A percentile compares a stretch with the other conserved stretches of the same genome.
Conservation (phyloP, 2,329 filamentous ascomycete species). For the Fusarium burgessii region DNA sequence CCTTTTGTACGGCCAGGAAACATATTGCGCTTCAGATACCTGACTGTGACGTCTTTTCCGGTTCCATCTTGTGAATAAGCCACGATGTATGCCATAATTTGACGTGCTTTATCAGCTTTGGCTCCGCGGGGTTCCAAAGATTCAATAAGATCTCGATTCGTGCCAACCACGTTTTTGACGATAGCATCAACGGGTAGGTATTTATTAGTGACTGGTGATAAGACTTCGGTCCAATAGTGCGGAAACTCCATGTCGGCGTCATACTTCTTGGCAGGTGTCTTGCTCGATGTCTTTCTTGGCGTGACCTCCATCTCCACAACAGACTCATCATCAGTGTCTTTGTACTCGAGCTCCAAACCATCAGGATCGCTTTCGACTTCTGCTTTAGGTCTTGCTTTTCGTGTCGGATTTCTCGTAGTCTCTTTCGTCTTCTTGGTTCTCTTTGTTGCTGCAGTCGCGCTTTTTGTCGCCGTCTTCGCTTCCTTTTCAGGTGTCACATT, state of each 20-base stretch:
- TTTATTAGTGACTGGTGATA: conserved; percentile 83
- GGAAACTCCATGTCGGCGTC: conserved; percentile 85
- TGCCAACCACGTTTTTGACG: conserved; percentile 75
- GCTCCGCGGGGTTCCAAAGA: conserved; percentile 85
- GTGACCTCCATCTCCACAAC: conserved; percentile 66
- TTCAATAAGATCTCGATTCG: conserved; percentile 77
- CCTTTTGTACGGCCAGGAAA: conserved; percentile 93
- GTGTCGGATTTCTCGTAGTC: conserved; percentile 31
- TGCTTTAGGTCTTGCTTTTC: conserved; percentile 19
- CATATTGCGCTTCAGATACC: conserved; percentile 85
- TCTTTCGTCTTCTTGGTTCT: conserved; percentile 23
- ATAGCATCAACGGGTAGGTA: conserved; percentile 84
- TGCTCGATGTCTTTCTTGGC: conserved; percentile 55
- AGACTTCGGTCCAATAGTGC: conserved; percentile 92
- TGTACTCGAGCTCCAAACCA: conserved; percentile 55
- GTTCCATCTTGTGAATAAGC: conserved; percentile 86
- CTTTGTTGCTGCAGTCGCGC: conserved; percentile 1
- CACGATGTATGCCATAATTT: conserved; percentile 90
- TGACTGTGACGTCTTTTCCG: conserved; percentile 92
- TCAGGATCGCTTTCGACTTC: conserved; percentile 57
- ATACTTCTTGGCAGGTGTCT: conserved; percentile 62
- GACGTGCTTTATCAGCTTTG: conserved; percentile 86
- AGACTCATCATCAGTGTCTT: conserved; percentile 69
- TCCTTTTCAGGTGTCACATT: conserved; percentile 15
- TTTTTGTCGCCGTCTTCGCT: conserved; percentile 1